Conservation (phyloP, 1,284 basidiomycete species). For the Anthracocystis setariae region DNA sequence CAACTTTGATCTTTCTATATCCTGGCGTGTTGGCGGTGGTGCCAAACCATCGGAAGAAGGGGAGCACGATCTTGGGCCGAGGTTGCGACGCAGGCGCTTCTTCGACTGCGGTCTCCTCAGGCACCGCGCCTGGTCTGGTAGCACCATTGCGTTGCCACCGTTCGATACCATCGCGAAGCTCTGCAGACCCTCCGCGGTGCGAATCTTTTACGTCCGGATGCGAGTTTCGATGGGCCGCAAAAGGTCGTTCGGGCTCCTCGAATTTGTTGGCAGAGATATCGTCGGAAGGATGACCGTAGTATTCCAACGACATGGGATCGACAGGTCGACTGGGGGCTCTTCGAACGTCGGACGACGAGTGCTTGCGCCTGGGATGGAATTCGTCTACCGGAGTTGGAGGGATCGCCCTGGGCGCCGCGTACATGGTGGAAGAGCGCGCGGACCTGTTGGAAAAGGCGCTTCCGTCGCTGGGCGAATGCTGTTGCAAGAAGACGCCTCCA, state of each 20-base stretch:
- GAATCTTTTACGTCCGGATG: conserved; percentile 3
- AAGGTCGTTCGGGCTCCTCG: conserved; percentile 17
- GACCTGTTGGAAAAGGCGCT: conserved; percentile 33
- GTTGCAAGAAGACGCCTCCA: conserved; percentile 29
- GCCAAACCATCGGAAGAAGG: conserved; percentile 64
- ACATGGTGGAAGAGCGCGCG: conserved; percentile 26
- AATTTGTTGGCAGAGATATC: conserved; percentile 9
- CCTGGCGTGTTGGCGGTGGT: conserved; percentile 62
- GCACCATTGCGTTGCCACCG: conserved; percentile 45
- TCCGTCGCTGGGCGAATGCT: conserved; percentile 40
- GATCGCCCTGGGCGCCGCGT: conserved; percentile 23
- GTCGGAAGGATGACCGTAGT: conserved; percentile 45
- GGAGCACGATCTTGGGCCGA: conserved; percentile 53
- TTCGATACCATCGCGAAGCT: conserved; percentile 48
- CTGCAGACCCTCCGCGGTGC: conserved; percentile 26
- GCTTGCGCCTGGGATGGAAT: conserved; percentile 23
- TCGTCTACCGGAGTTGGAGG: conserved; percentile 11
- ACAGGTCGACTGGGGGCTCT: conserved; percentile 19
- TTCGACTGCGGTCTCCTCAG: conserved; percentile 12
- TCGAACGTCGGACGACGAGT: conserved; percentile 9
- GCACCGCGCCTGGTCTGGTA: conserved; percentile 18
- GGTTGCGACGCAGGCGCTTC: conserved; percentile 16
- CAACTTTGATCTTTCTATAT: conserved; percentile 61
- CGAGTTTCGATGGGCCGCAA: conserved; percentile 4
- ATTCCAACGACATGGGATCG: conserved; percentile 49